These are phyloP conservation scores for Starmerella etchellsii DNA, from an alignment of 805 yeast genomes.

Conservation along the genomic window DNA sequence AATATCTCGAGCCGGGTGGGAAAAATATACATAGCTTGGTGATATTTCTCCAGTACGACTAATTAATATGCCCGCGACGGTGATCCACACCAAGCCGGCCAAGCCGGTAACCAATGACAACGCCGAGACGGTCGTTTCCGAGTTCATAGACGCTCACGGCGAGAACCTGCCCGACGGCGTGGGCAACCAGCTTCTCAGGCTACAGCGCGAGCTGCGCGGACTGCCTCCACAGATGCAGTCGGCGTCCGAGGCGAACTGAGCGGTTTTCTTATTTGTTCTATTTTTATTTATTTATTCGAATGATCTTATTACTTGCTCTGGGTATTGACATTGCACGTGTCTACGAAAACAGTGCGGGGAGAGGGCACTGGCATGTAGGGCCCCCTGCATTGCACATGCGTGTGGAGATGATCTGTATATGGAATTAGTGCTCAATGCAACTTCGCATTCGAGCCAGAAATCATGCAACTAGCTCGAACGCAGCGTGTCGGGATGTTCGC, in stretches of 20 bases:
- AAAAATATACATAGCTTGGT: too few species aligned
- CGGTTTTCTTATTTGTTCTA: background rate
- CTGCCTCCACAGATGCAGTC: constrained; percentile 44
- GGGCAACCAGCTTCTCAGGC: constrained; percentile 51
- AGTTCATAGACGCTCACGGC: constrained; percentile 23
- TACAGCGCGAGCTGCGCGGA: constrained; percentile 69
- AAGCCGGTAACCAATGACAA: constrained; percentile 16
- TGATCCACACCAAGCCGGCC: constrained; percentile 8
- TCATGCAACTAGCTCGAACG: too few species aligned
- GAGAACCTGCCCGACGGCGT: constrained; percentile 32
- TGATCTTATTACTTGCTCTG: background rate
- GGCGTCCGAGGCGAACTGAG: background rate
- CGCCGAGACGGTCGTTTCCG: constrained; percentile 20
- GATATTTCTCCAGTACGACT: too few species aligned
- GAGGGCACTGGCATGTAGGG: too few species aligned
- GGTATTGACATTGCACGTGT: background rate
- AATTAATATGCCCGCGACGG: constrained; percentile 16
- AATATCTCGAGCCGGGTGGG: too few species aligned
- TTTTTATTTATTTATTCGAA: background rate
- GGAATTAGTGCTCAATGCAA: too few species aligned
- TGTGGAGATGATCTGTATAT: too few species aligned
- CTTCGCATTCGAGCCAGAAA: too few species aligned
- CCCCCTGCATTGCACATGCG: too few species aligned
- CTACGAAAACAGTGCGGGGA: background rate
- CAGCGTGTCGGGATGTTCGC: too few species aligned